Conservation (phyloP, 257 asterid genomes). For the Solanum clarkiae region DNA sequence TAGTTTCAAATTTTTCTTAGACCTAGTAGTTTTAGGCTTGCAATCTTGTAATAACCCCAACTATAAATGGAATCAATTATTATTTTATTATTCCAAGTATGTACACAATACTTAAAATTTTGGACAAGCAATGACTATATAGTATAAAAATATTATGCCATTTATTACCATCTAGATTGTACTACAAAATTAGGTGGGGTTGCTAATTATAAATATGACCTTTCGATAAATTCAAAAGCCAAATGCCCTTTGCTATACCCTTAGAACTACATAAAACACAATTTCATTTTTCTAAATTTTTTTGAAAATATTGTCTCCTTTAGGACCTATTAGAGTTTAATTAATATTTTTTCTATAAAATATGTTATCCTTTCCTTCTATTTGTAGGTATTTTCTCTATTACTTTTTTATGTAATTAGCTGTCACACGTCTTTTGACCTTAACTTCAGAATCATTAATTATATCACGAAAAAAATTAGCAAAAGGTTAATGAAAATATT, state of each 20-base stretch:
- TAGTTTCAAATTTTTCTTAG: not conserved
- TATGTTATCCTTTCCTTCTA: not conserved
- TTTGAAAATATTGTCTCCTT: not conserved
- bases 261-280: not conserved
- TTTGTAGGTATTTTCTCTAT: not conserved
- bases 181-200: not conserved
- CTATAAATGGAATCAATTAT: not conserved
- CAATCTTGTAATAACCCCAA: not conserved
- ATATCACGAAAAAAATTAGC: too few relatives aligned
- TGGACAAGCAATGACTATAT: not conserved
- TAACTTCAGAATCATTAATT: not conserved
- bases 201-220: not conserved
- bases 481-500: not conserved
- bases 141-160: not conserved
- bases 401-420: not conserved
- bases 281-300: not conserved
- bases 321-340: not conserved
- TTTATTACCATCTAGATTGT: not conserved
- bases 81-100: not conserved
- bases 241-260: not conserved
- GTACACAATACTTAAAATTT: not conserved
- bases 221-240: not conserved
- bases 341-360: not conserved
- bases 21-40: not conserved
- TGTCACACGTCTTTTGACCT: not conserved